Evolutionary conservation across 148 eudicot genomes (phyloP).

Genomic region (Silene latifolia): DNA sequence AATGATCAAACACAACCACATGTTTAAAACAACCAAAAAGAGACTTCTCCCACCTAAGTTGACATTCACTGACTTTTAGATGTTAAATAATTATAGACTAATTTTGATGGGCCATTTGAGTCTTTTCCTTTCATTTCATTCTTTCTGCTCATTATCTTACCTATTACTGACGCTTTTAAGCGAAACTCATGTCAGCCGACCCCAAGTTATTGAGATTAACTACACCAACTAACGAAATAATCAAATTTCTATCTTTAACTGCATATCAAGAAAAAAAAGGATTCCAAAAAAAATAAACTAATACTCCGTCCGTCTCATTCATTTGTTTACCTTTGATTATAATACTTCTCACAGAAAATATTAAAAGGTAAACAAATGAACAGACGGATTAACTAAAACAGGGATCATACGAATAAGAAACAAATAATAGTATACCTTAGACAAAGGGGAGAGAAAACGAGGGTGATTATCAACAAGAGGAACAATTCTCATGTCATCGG

Average conservation of each 20-base stretch:
- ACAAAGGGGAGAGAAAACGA: constrained; percentile 42
- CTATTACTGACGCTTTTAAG: too few relatives aligned
- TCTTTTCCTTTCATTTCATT: too few relatives aligned
- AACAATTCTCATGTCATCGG: constrained; percentile 38
- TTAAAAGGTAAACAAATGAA: too few relatives aligned
- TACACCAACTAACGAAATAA: not conserved
- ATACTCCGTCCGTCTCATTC: too few relatives aligned
- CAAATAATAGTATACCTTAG: constrained; percentile 38
- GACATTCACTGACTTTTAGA: not conserved
- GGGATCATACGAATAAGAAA: not conserved
- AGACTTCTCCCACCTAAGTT: not conserved
- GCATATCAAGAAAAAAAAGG: too few relatives aligned
- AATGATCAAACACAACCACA: constrained; percentile 2
- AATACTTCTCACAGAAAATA: too few relatives aligned
- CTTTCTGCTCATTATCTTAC: too few relatives aligned
- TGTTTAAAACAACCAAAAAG: not conserved
- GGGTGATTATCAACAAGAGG: constrained; percentile 44
- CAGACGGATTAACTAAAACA: too few relatives aligned
- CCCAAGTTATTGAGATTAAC: not conserved
- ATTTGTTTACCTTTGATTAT: too few relatives aligned
- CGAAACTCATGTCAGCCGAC: not conserved
- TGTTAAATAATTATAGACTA: too few relatives aligned
- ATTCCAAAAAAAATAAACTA: too few relatives aligned
- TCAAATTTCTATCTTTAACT: not conserved
- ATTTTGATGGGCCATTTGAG: too few relatives aligned